Conservation (phyloP, 805 yeast species). For the Metschnikowia sp. region DNA sequence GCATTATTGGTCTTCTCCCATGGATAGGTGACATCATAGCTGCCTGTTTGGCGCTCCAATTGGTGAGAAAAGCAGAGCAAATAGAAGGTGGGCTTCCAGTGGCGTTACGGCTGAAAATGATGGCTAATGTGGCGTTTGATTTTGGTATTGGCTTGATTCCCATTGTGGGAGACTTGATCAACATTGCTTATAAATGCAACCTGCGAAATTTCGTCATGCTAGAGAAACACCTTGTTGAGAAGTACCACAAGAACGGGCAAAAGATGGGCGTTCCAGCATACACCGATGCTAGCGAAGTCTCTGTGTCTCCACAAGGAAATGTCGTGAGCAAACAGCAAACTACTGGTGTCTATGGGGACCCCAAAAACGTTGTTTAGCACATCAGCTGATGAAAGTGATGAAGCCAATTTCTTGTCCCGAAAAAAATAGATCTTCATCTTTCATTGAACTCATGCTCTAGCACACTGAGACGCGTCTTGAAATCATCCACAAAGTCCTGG, state of each 20-base stretch:
- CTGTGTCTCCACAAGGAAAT: neutral
- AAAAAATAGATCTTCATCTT: neutral
- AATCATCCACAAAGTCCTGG: constrained; percentile 27
- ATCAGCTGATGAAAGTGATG: neutral
- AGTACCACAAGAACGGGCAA: constrained; percentile 16
- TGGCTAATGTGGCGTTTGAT: constrained; percentile 38
- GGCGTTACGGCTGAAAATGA: constrained; percentile 29
- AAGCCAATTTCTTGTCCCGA: neutral
- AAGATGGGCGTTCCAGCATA: neutral
- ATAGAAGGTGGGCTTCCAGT: constrained; percentile 40
- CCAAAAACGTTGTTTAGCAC: constrained; percentile 1
- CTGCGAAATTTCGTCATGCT: constrained; percentile 26
- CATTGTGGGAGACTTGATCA: constrained; percentile 22
- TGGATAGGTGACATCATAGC: constrained; percentile 39
- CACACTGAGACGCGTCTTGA: constrained; percentile 17
- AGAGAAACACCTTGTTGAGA: constrained; percentile 35
- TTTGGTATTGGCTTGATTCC: constrained; percentile 37
- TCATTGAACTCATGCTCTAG: constrained; percentile 16
- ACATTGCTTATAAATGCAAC: constrained; percentile 23
- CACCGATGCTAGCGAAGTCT: neutral
- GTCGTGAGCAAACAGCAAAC: neutral
- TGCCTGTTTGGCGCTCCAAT: constrained; percentile 26
- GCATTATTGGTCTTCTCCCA: constrained; percentile 39
- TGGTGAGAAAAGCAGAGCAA: constrained; percentile 29
- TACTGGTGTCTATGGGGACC: constrained; percentile 1